Evolutionary conservation across 805 yeast species (phyloP).

Genomic region (Schizosaccharomyces cryophilus): DNA sequence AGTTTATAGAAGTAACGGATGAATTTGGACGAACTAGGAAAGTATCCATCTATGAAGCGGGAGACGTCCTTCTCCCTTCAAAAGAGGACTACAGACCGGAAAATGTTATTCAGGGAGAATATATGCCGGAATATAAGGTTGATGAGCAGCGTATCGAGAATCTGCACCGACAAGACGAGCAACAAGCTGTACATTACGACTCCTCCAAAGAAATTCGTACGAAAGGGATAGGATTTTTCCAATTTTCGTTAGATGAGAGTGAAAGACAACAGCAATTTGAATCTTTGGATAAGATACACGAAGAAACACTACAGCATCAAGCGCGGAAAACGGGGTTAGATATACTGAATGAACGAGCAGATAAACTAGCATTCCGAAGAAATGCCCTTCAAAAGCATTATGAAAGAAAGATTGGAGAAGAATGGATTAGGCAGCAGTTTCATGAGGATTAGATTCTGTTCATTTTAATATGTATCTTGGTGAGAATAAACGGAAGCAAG

Average conservation of each 20-base stretch:
- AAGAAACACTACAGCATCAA: neutral
- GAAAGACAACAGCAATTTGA: constrained; percentile 5
- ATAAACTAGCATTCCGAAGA: neutral
- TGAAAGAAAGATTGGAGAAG: neutral
- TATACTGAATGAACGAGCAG: neutral
- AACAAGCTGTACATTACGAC: constrained; percentile 9
- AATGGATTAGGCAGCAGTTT: neutral
- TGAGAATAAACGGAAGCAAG: too few species aligned
- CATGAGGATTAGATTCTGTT: too few species aligned
- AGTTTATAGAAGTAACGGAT: constrained; percentile 8
- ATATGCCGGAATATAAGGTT: constrained; percentile 5
- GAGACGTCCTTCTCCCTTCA: neutral
- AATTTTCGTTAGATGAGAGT: constrained; percentile 7
- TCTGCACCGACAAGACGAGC: constrained; percentile 7
- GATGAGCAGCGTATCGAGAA: neutral
- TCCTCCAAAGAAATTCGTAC: constrained; percentile 8
- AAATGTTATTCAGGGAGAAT: constrained; percentile 9
- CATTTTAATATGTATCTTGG: too few species aligned
- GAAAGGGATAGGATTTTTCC: constrained; percentile 11
- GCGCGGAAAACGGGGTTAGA: neutral
- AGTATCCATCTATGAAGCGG: constrained; percentile 5
- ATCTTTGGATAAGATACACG: neutral
- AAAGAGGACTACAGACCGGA: constrained; percentile 5
- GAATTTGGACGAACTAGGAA: constrained; percentile 11
- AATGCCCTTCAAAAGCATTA: neutral